Evolutionary conservation across 805 yeast species (phyloP), one percentile per base, ranked within the genome.

Genomic region (Yarrowia bubula): DNA sequence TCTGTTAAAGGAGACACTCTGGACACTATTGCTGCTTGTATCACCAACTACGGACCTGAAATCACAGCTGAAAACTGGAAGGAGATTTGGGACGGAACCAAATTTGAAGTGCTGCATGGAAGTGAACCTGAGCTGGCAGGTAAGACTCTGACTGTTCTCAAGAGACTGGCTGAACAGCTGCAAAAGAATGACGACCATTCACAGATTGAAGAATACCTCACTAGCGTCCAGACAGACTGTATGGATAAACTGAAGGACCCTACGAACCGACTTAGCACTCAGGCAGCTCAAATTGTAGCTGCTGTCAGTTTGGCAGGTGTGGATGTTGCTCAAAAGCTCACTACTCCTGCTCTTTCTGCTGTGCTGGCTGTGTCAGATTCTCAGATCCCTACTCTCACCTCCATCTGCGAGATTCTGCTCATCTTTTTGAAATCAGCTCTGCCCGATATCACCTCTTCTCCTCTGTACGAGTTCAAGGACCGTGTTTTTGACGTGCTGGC

Each of bases 31-130:
- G 73, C 79, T 7, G 75, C 76, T 1, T 87, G 95, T 68, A 76
- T 90, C 8, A 74, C 78, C 13, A 75, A 74, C 6, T 90, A 88
- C 71, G 78, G 83, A 0, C 70, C 75, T 0, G 80, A 78, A 6
- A 79, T 84, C 0, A 74, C 89, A 9, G 76, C 81, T 35, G 80
- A 80, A 10, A 81, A 84, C 72, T 92, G 96, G 92, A 72, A 82
- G 8, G 82, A 87, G 1, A 72, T 93, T 4, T 95, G 97, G 96
- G 88, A 89, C 70, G 90, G 96, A 0, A 77, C 93, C 62, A 93
- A 93, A 73, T 92, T 84, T 73, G 97, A 93, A 74, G 81, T 93
- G n/a, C 77, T 93, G 65, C 96, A 93, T 73, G 87, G 86, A 46
- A 90, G 88, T n/a, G 84, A 81, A 18, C 78, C 75, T 48, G 79